Percentiles rank a stretch among this genome's conserved stretches.
phyloP scores from a whole-genome alignment of 2,329 filamentous ascomycete genomes.

The Exophiala phaeomuriformis region DNA sequence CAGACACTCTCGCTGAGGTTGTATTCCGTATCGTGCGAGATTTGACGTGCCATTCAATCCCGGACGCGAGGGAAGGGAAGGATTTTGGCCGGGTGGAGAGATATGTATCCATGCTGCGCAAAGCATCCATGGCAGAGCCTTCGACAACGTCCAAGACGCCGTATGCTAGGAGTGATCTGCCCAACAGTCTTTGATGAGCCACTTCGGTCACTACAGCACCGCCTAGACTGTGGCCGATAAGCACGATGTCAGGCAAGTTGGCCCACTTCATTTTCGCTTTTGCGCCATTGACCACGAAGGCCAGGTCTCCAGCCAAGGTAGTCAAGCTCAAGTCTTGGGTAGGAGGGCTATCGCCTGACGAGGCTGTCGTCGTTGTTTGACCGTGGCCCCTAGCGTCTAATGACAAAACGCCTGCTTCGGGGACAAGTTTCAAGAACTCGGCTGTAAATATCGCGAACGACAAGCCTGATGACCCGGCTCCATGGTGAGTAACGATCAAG shows the following conservation, averaged over 20 bases:
- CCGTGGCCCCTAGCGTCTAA: slow-evolving; percentile 85
- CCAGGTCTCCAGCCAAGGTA: slow-evolving; percentile 65
- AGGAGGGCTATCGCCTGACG: slow-evolving; percentile 4
- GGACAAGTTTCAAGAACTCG: slow-evolving; percentile 69
- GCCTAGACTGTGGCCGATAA: slow-evolving; percentile 88
- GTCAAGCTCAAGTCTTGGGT: slow-evolving; percentile 61
- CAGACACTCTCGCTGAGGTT: slow-evolving; percentile 75
- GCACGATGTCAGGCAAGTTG: slow-evolving; percentile 63
- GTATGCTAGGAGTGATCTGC: slow-evolving; percentile 67
- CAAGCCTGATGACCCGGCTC: slow-evolving; percentile 84
- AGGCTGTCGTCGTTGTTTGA: slow-evolving; percentile 42
- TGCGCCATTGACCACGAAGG: slow-evolving; percentile 61
- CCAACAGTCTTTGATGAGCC: slow-evolving; percentile 60
- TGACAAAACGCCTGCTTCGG: slow-evolving; percentile 74
- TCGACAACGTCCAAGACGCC: slow-evolving; percentile 93
- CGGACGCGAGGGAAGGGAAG: slow-evolving; percentile 69
- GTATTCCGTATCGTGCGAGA: slow-evolving; percentile 79
- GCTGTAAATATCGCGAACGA: slow-evolving; percentile 78
- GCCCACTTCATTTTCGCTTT: slow-evolving; percentile 64
- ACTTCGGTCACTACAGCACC: slow-evolving; percentile 85
- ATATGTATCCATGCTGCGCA: slow-evolving; percentile 91
- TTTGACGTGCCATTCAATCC: slow-evolving; percentile 89
- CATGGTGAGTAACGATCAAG: slow-evolving; percentile 89
- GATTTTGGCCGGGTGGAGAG: slow-evolving; percentile 70
- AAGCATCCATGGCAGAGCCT: slow-evolving; percentile 86